These are phyloP conservation scores for Kalanchoe fedtschenkoi DNA, from an alignment of 164 flowering plant species.

Conservation along the genomic window DNA sequence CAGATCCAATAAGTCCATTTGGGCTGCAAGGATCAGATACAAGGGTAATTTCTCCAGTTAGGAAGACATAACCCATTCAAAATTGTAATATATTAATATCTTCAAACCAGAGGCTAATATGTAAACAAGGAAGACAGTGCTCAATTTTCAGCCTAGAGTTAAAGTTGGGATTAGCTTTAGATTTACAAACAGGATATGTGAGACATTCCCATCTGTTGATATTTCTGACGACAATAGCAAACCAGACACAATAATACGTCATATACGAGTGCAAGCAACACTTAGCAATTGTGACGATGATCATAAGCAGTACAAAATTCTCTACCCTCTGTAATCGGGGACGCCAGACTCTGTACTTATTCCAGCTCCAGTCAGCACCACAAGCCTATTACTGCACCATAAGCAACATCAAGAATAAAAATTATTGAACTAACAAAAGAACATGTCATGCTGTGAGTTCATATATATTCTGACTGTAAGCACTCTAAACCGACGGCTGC, in stretches of 20 bases:
- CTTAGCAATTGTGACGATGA: neutral
- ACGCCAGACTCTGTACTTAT: constrained; percentile 92
- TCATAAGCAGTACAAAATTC: neutral
- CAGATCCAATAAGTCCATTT: constrained; percentile 89
- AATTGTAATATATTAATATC: no score
- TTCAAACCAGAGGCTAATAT: no score
- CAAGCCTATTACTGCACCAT: constrained; percentile 58
- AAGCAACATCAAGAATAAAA: neutral
- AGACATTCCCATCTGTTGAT: no score
- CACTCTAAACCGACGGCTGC: neutral
- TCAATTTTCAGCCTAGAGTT: no score
- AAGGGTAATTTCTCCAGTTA: neutral
- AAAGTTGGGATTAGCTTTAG: no score
- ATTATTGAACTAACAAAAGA: neutral
- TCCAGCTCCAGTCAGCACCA: constrained; percentile 92
- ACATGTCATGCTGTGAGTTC: neutral
- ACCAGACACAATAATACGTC: no score
- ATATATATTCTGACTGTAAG: neutral
- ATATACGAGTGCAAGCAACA: no score
- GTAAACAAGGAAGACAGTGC: no score
- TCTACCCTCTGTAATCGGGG: constrained; percentile 92
- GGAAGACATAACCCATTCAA: neutral
- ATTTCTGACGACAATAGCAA: no score
- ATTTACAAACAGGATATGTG: no score
- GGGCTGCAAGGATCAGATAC: constrained; percentile 51